Evolutionary conservation across 257 asterid species (phyloP).

Genomic region (Capsicum chinense): DNA sequence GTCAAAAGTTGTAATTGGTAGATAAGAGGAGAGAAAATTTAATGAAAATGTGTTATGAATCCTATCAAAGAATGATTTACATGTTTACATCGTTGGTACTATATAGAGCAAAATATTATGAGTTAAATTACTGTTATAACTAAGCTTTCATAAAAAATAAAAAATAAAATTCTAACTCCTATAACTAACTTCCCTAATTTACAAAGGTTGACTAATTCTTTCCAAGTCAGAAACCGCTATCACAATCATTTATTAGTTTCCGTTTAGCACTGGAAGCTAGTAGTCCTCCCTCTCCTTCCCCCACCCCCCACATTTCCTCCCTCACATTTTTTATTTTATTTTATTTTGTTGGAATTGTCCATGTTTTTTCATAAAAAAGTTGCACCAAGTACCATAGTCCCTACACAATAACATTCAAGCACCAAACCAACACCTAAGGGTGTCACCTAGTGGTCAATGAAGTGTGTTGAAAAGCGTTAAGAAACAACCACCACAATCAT

Average conservation of each 20-base stretch:
- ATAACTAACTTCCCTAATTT: slow-evolving; percentile 3
- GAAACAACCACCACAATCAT: neutral
- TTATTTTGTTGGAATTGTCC: slow-evolving; percentile 1
- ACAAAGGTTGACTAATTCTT: neutral
- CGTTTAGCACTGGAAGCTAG: neutral
- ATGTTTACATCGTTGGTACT: neutral
- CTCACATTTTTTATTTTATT: neutral
- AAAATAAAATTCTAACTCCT: neutral
- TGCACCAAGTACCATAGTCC: slow-evolving; percentile 9
- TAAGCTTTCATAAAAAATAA: neutral
- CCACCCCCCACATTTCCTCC: neutral
- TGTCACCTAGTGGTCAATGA: neutral
- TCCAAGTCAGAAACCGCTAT: slow-evolving; percentile 1
- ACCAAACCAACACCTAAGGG: neutral
- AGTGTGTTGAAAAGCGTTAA: neutral
- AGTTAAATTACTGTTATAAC: neutral
- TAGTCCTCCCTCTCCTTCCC: slow-evolving; percentile 5
- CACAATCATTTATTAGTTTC: slow-evolving; percentile 18
- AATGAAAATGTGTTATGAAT: neutral
- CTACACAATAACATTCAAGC: neutral
- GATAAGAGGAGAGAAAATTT: neutral
- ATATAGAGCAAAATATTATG: neutral
- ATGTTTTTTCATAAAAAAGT: neutral
- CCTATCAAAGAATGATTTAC: neutral
- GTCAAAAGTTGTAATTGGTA: neutral